These are phyloP conservation scores for Lenwebbia sp. DNA, from an alignment of 345 rosid genomes.

Conservation along the genomic window DNA sequence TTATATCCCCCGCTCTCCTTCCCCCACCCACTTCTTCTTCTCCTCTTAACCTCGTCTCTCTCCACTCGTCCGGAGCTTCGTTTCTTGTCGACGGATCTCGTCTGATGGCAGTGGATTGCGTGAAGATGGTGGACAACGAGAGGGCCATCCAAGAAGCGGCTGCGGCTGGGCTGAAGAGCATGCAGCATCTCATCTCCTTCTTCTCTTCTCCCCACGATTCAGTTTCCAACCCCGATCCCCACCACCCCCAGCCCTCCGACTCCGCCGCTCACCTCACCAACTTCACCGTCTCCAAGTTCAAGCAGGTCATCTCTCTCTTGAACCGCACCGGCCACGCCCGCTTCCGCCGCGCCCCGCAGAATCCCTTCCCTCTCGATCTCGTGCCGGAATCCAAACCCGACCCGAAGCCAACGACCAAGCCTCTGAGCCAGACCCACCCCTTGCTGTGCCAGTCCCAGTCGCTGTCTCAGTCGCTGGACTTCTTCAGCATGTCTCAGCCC, in stretches of 20 bases:
- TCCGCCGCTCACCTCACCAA: conserved; percentile 22
- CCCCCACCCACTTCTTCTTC: background rate
- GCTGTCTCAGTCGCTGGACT: background rate
- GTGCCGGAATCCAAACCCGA: background rate
- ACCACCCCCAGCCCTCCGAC: background rate
- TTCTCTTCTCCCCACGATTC: conserved; percentile 9
- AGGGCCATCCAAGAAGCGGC: conserved; percentile 35
- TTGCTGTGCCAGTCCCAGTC: background rate
- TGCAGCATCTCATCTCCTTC: conserved; percentile 31
- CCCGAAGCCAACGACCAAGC: background rate
- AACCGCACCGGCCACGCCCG: conserved; percentile 46
- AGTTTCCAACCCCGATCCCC: background rate
- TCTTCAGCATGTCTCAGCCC: background rate
- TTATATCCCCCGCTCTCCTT: background rate
- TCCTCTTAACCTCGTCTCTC: background rate
- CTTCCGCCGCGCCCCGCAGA: conserved; percentile 28
- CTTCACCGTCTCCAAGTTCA: conserved; percentile 33
- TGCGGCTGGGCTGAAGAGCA: conserved; percentile 31
- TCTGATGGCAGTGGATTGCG: conserved; percentile 19
- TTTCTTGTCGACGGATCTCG: background rate
- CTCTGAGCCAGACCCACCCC: background rate
- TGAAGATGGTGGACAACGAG: conserved; percentile 22
- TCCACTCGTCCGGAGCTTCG: background rate
- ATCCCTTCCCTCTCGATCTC: background rate
- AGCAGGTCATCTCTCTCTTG: conserved; percentile 26